phyloP scores from a whole-genome alignment of 495 filamentous ascomycete genomes.

The Aspergillus funiculosus region DNA sequence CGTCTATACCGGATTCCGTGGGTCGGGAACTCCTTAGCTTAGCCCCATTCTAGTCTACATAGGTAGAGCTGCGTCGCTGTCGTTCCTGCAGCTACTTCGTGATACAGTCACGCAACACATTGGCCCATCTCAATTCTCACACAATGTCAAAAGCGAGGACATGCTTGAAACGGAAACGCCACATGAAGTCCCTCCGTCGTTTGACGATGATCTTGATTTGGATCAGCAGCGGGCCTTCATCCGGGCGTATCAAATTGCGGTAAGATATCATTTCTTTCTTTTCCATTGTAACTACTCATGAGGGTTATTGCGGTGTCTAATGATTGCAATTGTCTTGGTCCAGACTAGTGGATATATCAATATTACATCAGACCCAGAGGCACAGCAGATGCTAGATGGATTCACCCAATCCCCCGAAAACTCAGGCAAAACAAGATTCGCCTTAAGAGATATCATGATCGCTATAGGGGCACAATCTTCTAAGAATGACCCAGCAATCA shows the following conservation, averaged over 20 bases:
- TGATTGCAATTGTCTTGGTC: neutral
- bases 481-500: slow-evolving; percentile 17
- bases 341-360: slow-evolving; percentile 34
- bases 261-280: no score
- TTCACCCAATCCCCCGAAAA: slow-evolving; percentile 13
- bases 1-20: neutral
- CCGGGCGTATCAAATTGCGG: slow-evolving; percentile 26
- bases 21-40: neutral
- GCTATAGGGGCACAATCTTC: slow-evolving; percentile 41
- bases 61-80: slow-evolving; percentile 37
- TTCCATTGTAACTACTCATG: neutral
- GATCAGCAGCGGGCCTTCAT: slow-evolving; percentile 26
- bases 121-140: slow-evolving; percentile 39
- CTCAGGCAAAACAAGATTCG: slow-evolving; percentile 23
- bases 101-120: slow-evolving; percentile 40
- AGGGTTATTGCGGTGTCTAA: neutral
- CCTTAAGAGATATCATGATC: slow-evolving; percentile 34
- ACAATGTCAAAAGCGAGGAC: slow-evolving; percentile 35
- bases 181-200: slow-evolving; percentile 24
- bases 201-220: slow-evolving; percentile 20
- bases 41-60: slow-evolving; percentile 28
- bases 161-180: slow-evolving; percentile 40
- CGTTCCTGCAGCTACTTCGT: slow-evolving; percentile 38
- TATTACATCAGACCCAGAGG: slow-evolving; percentile 17
- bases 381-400: slow-evolving; percentile 6